A percentile compares a stretch with the other conserved stretches of the same genome.
Conservation (phyloP, 2,329 filamentous ascomycete genomes). For the Diaporthe amygdali region DNA sequence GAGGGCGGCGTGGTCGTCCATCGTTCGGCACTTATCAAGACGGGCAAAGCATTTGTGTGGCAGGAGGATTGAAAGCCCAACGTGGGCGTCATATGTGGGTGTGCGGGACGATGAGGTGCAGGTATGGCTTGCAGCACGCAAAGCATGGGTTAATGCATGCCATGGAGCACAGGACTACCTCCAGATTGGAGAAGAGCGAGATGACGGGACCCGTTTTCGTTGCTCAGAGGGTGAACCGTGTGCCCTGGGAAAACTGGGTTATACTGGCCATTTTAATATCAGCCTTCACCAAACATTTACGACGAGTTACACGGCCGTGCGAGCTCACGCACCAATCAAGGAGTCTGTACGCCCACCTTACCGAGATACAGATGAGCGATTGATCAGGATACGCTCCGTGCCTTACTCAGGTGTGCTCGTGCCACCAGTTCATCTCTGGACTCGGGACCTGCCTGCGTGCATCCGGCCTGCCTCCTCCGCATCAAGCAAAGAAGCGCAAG, state of each 20-base stretch:
- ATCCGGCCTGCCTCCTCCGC: conserved; percentile 12
- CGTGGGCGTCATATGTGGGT: conserved; percentile 19
- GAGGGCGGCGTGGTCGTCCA: neutral
- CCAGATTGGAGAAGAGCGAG: conserved; percentile 21
- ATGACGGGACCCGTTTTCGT: conserved; percentile 20
- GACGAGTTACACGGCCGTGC: conserved; percentile 18
- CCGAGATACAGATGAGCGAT: conserved; percentile 22
- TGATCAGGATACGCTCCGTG: conserved; percentile 15
- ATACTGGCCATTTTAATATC: conserved; percentile 23
- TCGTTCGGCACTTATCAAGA: conserved; percentile 1
- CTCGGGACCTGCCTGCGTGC: conserved; percentile 21
- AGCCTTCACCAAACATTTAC: conserved; percentile 22
- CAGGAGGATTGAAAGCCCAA: neutral
- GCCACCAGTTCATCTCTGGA: conserved; percentile 22
- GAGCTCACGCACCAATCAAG: conserved; percentile 15
- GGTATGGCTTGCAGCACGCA: conserved; percentile 27
- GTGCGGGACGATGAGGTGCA: conserved; percentile 26
- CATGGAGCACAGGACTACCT: conserved; percentile 17
- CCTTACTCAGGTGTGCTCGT: conserved; percentile 14
- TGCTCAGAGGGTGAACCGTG: conserved; percentile 22
- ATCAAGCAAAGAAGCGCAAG: neutral
- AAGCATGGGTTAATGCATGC: conserved; percentile 24
- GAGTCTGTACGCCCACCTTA: conserved; percentile 2
- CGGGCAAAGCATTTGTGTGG: neutral
- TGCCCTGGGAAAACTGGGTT: conserved; percentile 10